Conservation (phyloP, 2,329 filamentous ascomycete species). For the Tolypocladium capitatum region DNA sequence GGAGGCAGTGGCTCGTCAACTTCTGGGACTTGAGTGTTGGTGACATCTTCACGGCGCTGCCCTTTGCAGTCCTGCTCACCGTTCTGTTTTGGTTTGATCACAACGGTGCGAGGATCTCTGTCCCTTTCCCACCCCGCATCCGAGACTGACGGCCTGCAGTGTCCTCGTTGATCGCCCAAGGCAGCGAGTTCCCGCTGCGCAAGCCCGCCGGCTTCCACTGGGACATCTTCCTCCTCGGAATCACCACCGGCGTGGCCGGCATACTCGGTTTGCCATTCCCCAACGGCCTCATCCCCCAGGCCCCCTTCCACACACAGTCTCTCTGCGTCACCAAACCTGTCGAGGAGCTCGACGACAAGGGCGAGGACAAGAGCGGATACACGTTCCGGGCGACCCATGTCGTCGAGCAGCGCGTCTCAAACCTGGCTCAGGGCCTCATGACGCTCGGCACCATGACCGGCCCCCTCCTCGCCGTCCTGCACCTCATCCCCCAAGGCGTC, state of each 20-base stretch:
- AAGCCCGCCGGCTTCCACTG: constrained; percentile 79
- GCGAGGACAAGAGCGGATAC: constrained; percentile 42
- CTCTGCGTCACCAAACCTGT: constrained; percentile 55
- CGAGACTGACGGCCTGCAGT: constrained; percentile 30
- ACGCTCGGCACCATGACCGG: constrained; percentile 69
- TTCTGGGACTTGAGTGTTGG: constrained; percentile 66
- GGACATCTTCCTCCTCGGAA: constrained; percentile 69
- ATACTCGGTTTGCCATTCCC: constrained; percentile 68
- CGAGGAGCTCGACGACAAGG: constrained; percentile 39
- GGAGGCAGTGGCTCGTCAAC: constrained; percentile 62
- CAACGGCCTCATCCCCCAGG: constrained; percentile 73
- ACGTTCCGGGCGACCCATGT: constrained; percentile 43
- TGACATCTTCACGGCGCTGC: constrained; percentile 73
- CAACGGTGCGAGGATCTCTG: constrained; percentile 47
- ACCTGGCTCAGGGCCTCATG: constrained; percentile 63
- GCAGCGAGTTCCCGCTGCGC: constrained; percentile 66
- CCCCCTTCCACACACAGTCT: constrained; percentile 68
- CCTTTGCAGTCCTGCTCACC: constrained; percentile 71
- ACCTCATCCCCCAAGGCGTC: constrained; percentile 67
- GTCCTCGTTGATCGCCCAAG: constrained; percentile 70
- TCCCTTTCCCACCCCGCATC: too few relatives aligned
- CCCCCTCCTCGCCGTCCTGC: constrained; percentile 58
- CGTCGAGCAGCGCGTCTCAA: constrained; percentile 68
- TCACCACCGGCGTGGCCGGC: constrained; percentile 64
- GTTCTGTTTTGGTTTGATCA: constrained; percentile 86